Evolutionary conservation across 805 yeast species (phyloP).

Genomic region (Danielozyma ontarioensis): DNA sequence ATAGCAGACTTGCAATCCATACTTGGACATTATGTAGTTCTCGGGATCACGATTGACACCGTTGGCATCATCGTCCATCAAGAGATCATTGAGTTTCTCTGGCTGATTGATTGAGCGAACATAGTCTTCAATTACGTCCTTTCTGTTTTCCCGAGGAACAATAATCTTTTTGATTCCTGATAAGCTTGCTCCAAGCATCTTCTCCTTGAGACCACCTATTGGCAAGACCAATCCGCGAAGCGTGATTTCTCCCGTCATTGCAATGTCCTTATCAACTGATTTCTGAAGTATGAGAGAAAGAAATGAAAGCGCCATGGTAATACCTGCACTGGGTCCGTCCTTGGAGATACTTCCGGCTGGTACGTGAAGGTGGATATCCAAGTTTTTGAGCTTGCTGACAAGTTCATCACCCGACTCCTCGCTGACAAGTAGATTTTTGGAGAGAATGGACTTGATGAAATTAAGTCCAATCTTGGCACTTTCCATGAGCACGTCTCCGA

Average conservation of each 20-base stretch:
- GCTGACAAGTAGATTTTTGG: slow-evolving; percentile 27
- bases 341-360: slow-evolving; percentile 45
- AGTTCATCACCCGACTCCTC: slow-evolving; percentile 25
- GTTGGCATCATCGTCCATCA: slow-evolving; percentile 25
- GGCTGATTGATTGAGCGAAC: slow-evolving; percentile 30
- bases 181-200: slow-evolving; percentile 72
- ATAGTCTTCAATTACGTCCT: slow-evolving; percentile 61
- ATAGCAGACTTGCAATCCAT: slow-evolving; percentile 56
- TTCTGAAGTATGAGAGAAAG: slow-evolving; percentile 38
- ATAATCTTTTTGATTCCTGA: slow-evolving; percentile 52
- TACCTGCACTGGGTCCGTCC: slow-evolving; percentile 49
- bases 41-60: slow-evolving; percentile 44
- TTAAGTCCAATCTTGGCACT: slow-evolving; percentile 75
- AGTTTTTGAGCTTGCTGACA: slow-evolving; percentile 42
- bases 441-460: slow-evolving; percentile 56
- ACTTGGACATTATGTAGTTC: slow-evolving; percentile 43
- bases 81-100: slow-evolving; percentile 26
- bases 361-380: slow-evolving; percentile 53
- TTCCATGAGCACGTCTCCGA: slow-evolving; percentile 78
- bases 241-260: slow-evolving; percentile 87
- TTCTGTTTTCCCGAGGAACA: slow-evolving; percentile 65
- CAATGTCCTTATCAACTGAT: slow-evolving; percentile 46
- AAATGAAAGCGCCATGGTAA: slow-evolving; percentile 45
- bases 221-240: slow-evolving; percentile 73
- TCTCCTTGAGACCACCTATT: slow-evolving; percentile 79